A percentile compares a stretch with the other conserved stretches of the same genome.
These are phyloP conservation scores for Talaromyces ruber DNA, from an alignment of 495 filamentous ascomycete genomes.

Conservation along the genomic window DNA sequence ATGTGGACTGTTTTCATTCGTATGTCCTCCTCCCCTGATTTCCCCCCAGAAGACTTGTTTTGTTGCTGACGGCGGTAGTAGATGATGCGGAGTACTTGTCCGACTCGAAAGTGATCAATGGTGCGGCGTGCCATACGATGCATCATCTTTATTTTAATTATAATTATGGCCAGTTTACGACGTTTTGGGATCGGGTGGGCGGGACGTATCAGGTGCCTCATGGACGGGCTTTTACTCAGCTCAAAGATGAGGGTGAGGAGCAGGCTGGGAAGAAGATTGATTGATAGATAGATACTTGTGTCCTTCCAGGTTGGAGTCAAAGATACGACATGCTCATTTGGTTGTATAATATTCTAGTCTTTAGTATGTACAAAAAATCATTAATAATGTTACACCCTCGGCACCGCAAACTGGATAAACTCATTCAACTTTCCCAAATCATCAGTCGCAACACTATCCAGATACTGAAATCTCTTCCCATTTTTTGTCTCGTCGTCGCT, in stretches of 20 bases:
- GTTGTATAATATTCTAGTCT: not conserved
- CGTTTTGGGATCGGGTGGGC: slow-evolving; percentile 66
- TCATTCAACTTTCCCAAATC: slow-evolving; percentile 29
- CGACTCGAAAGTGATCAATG: slow-evolving; percentile 63
- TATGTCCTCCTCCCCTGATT: slow-evolving; percentile 10
- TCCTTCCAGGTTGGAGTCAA: not conserved
- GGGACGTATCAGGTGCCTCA: slow-evolving; percentile 58
- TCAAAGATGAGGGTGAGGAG: slow-evolving; percentile 64
- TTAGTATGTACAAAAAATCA: too few species aligned
- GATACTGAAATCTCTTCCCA: slow-evolving; percentile 15
- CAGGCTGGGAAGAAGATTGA: slow-evolving; percentile 79
- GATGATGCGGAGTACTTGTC: slow-evolving; percentile 70
- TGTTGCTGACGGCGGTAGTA: not conserved
- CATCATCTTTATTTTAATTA: slow-evolving; percentile 77
- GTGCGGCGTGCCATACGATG: slow-evolving; percentile 73
- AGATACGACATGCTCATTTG: not conserved
- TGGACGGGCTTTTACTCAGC: slow-evolving; percentile 42
- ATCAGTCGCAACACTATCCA: slow-evolving; percentile 27
- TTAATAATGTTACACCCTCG: not conserved
- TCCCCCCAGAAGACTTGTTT: not conserved
- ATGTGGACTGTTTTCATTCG: slow-evolving; percentile 76
- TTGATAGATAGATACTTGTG: not conserved
- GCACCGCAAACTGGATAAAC: slow-evolving; percentile 24
- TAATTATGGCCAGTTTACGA: slow-evolving; percentile 79
- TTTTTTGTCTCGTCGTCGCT: not conserved